Base-by-base conservation (phyloP, 257 asterid genomes). In the Vinca minor region DNA sequence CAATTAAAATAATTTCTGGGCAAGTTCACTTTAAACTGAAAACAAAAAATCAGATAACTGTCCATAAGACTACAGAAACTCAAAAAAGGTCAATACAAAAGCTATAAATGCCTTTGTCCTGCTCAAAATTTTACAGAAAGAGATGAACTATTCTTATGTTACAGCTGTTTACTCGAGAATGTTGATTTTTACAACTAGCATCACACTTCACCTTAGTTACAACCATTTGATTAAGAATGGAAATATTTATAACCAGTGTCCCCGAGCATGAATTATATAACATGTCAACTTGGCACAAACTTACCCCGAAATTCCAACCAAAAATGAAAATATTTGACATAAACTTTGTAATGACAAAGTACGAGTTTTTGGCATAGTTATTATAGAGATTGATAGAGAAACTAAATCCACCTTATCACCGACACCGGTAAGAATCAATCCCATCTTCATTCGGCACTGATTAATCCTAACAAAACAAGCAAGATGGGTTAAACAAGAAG, bases 361-460 rank as follows among this genome's bases (percentile, higher is more conserved):
- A 38, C 38, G 3, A 44, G 6, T 48, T 8, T 15, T 31, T n/a
- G 12, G 61, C 3, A 32, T 21, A 53, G 45, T 39, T 17, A 56
- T 14, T 48, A 41, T 9, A 56, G 42, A 49, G 38, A 49, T 72
- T 72, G n/a, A 66, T 59, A 69, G 31, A 42, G 70, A 64, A 78
- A 71, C 38, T 62, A 6, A 59, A 57, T 58, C 49, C 70, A 89
- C 95, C 95, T 92, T 87, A 78, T 92, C 98, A 28, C 98, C 96
- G 41, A 77, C 96, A 49, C 98, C 98, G 17, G 98, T 85, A 70
- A 92, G 96, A 72, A 87, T 56, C 79, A 81, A 48, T 15, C 98
- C 98, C 85, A 52, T 87, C 90, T 89, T 92, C 98, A 92, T 85
- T 65, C 86, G 84, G 85, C 98, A 92, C 78, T 78, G 81, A 69